phyloP scores from a whole-genome alignment of 768 basidiomycete genomes.

The Suillus luteus region DNA sequence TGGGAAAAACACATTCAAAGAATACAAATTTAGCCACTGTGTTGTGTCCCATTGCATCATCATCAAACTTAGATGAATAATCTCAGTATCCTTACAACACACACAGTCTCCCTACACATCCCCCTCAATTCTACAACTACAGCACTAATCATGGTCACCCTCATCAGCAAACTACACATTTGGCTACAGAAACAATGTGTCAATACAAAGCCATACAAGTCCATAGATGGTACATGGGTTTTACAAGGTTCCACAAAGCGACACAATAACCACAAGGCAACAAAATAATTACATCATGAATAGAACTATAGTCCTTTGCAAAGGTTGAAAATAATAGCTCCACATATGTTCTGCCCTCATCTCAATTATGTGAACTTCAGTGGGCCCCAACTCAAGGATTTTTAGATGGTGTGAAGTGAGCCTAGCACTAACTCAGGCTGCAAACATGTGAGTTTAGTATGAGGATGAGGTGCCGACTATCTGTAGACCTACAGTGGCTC shows the following conservation, averaged over 20 bases:
- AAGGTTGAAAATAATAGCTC: neutral
- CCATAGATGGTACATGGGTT: neutral
- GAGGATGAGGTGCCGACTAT: too few relatives aligned
- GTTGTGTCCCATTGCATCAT: too few relatives aligned
- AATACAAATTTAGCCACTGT: too few relatives aligned
- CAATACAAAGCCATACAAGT: conserved; percentile 1
- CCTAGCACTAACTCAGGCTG: too few relatives aligned
- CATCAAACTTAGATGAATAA: too few relatives aligned
- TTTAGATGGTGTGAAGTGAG: too few relatives aligned
- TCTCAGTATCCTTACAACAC: neutral
- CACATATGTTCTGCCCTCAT: too few relatives aligned
- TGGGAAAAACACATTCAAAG: too few relatives aligned
- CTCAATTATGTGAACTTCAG: too few relatives aligned
- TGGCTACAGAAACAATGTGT: neutral
- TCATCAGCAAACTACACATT: neutral
- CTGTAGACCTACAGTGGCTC: too few relatives aligned
- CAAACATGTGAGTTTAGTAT: too few relatives aligned
- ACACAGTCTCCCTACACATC: neutral
- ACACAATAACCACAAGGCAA: neutral
- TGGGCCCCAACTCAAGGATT: too few relatives aligned
- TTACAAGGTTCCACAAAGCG: neutral
- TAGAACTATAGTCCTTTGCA: neutral
- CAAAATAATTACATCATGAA: conserved; percentile 2
- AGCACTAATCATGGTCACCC: neutral
- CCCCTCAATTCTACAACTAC: neutral